Evolutionary conservation across 2,329 filamentous ascomycete genomes (phyloP), one percentile per base, ranked within the genome.

Genomic region (Dendrostoma leiphaemia): DNA sequence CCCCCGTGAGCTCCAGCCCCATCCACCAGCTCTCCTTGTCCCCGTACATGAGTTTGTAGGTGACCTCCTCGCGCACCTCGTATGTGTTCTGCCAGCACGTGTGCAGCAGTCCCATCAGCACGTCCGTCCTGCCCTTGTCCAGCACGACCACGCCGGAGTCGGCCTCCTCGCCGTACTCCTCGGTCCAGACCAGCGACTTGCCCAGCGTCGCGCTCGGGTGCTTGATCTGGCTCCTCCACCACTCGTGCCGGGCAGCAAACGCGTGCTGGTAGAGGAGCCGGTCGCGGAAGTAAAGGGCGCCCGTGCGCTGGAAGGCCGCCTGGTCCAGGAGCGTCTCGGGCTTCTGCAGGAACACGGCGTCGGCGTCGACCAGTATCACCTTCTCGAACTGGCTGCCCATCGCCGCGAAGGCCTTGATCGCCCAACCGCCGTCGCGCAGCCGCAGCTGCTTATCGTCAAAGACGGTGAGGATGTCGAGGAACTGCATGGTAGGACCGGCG

Each of bases 11-110:
- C 53, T 77, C 74, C 7, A 75, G 64, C 0, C 73, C 74, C 21
- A 77, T 64, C 75, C 74, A 77, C 66, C 69, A 77, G 1, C 67
- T 72, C 57, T 77, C 75, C 58, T 77, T 77, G 34, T 78, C 75
- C 0, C 75, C 75, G 21, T 77, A 71, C 0, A 65, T 72, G 26
- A 74, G 61, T 29, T 65, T 64, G 54, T 75, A 76, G 1, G 73
- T 74, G 9, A 70, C 64, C 24, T 71, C 63, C 3, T 74, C 68
- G 0, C 74, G 68, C 1, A 76, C 73, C 0, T 55, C 60, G 6
- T 66, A 60, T 1, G 68, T 70, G 48, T 78, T 77, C 59, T 77
- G 74, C 75, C 74, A 77, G n/a, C 65, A 69, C 0, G 66, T 62
- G 44, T 76, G 74, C 7, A 78, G 59, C 2, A 77, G 60, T 0